Evolutionary conservation across 148 eudicot species (phyloP), one percentile per base, ranked within the genome.

Genomic region (Silene uniflora): DNA sequence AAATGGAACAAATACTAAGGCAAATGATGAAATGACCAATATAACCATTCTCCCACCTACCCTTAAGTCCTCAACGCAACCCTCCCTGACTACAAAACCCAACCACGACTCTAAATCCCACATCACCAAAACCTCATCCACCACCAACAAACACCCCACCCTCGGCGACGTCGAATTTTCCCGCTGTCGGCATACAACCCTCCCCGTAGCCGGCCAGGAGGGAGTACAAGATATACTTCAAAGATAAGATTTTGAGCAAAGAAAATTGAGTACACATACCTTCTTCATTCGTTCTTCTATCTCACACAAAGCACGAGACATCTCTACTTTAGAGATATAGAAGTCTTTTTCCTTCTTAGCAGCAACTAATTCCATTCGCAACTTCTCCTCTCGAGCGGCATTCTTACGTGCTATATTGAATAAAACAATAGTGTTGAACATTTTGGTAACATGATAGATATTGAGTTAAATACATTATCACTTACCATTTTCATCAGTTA

Each of bases 331-430:
- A 47, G 87, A 71, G 42, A 91, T 90, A 81, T 90, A 94, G 83
- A 89, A 89, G 69, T 91, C 93, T 49, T 87, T 79, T 78, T 90
- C 96, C 78, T 87, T 90, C 86, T 88, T 94, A 42, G 97, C 93
- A 76, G 93, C 92, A 70, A 91, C 89, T 54, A 88, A 73, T 74
- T 91, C 97, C 90, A 94, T 62, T 17, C 86, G 90, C 75, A 90
- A 74, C 85, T 88, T 94, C 75, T 94, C 91, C 82, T 91, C 98
- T 27, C 96, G 83, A 60, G 70, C 75, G 12, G 96, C 97, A 76
- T 82, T 89, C 79, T 86, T 90, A 75, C 73, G 77, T 49, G 97
- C 98, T 94, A 80, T 76, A 59, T 44, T 16, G 19, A 67, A 29
- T 71, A 11, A 80, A 11, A 35, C 27, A 68, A 29, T 29, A 3